Evolutionary conservation across 345 rosid genomes (phyloP), one percentile per base, ranked within the genome.

Genomic region (Linum lewisii): DNA sequence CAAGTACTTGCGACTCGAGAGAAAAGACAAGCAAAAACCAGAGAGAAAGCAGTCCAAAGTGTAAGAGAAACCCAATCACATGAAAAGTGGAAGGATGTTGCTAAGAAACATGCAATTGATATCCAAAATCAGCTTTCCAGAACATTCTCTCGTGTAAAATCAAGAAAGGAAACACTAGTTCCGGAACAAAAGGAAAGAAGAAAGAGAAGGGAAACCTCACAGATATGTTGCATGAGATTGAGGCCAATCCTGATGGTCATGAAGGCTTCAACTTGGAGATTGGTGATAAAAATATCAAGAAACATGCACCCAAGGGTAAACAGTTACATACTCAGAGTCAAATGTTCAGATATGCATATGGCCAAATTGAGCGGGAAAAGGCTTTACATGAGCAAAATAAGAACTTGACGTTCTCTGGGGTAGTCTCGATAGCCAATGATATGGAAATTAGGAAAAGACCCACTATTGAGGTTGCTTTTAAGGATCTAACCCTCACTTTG

Each of bases 1-100:
- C 99, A 90, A 87, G 96, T 85, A 51, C 85, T 93, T 51, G 74
- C 92, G 3, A 89, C 97, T 15, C 76, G 97, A 72, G 99, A 90
- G 75, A 80, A 72, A 80, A 87, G 88, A 66, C 84, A 80, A 50
- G 97, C 95, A 51, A 63, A 84, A 75, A 79, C 99, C 38, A 81
- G 99, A 53, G 96, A 90, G 59, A 87, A 82, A 59, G 99, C 97
- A 38, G 96, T 85, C 44, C 88, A 81, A 51, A 90, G 93, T 61
- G 95, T 94, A 26, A 74, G 90, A 15, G 97, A 94, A 25, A 65
- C 82, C 6, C 95, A 81, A 71, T 79, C 95, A 0, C 78, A 82
- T 1, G 96, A 90, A 69, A 87, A 80, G 69, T 94, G 99, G 99
- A 85, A 83, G 81, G 95, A 80, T 47, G 81, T 83, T 20, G 99